These are phyloP conservation scores for Astrothelium subdiscretum DNA, from an alignment of 495 filamentous ascomycete genomes.

Conservation along the genomic window DNA sequence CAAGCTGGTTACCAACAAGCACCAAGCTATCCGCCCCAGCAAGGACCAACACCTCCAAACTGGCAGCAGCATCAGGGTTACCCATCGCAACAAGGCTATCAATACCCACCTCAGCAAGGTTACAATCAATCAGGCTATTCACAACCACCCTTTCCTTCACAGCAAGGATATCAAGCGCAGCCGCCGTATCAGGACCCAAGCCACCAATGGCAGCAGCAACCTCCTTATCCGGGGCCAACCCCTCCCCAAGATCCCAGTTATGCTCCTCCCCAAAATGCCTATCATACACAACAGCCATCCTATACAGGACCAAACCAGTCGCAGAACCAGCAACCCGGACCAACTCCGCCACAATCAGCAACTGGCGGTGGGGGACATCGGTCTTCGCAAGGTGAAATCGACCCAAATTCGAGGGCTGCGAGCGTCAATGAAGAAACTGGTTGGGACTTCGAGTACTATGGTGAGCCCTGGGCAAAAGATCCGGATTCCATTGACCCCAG, in stretches of 20 bases:
- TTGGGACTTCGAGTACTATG: background rate
- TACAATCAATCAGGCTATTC: slow-evolving; percentile 11
- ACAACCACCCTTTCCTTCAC: slow-evolving; percentile 6
- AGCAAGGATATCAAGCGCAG: slow-evolving; percentile 7
- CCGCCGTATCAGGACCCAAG: slow-evolving; percentile 4
- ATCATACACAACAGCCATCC: slow-evolving; percentile 2
- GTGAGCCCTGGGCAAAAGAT: slow-evolving; percentile 17
- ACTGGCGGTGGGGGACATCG: background rate
- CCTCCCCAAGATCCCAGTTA: slow-evolving; percentile 4
- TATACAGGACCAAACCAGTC: background rate
- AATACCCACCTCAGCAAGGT: slow-evolving; percentile 9
- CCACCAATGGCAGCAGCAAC: slow-evolving; percentile 3
- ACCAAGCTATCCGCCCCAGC: background rate
- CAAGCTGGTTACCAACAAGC: slow-evolving; percentile 4
- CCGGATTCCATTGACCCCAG: slow-evolving; percentile 25
- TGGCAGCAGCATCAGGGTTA: background rate
- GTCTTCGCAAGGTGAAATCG: slow-evolving; percentile 15
- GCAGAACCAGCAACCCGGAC: background rate
- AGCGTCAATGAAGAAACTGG: background rate
- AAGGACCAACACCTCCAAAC: background rate
- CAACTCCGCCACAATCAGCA: background rate
- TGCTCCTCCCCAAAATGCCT: background rate
- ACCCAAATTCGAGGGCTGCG: slow-evolving; percentile 25
- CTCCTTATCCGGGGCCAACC: slow-evolving; percentile 1
- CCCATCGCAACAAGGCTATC: slow-evolving; percentile 12